Percentiles rank a stretch among this genome's conserved stretches.
Conservation (phyloP, 2,329 filamentous ascomycete genomes). For the Claviceps quebecensis region DNA sequence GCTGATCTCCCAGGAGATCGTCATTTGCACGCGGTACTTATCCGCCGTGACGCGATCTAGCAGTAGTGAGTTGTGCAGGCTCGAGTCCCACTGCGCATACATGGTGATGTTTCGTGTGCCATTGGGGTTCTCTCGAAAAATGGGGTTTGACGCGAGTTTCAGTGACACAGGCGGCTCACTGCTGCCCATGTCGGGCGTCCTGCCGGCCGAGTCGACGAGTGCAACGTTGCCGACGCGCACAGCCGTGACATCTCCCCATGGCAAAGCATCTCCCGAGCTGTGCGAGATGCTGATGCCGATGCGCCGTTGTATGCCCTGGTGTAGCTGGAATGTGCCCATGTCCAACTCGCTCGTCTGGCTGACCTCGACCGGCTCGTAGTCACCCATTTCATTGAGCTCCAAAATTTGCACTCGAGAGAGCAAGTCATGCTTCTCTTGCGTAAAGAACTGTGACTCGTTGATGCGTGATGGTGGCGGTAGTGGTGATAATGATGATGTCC, state of each 20-base stretch:
- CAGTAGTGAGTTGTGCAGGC: conserved; percentile 77
- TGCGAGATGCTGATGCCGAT: conserved; percentile 83
- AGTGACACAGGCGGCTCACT: conserved; percentile 61
- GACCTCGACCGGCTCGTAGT: conserved; percentile 86
- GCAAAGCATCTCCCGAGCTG: conserved; percentile 73
- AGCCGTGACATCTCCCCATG: conserved; percentile 71
- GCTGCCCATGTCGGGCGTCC: conserved; percentile 64
- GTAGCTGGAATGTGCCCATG: conserved; percentile 82
- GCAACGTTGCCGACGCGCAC: conserved; percentile 70
- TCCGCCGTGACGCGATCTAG: conserved; percentile 91
- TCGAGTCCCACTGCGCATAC: conserved; percentile 93
- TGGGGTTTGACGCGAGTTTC: conserved; percentile 62
- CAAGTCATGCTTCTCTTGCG: conserved; percentile 85
- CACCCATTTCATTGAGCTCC: conserved; percentile 80
- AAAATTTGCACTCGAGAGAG: conserved; percentile 79
- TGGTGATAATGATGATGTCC: conserved; percentile 18
- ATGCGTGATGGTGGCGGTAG: conserved; percentile 41
- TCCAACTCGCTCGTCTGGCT: conserved; percentile 75
- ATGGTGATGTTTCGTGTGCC: conserved; percentile 79
- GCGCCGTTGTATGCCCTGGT: conserved; percentile 83
- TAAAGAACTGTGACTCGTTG: conserved; percentile 83
- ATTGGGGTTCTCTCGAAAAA: conserved; percentile 74
- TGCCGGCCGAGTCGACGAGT: conserved; percentile 72
- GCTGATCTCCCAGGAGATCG: conserved; percentile 71
- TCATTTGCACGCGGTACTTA: conserved; percentile 80